Evolutionary conservation across 768 basidiomycete genomes (phyloP), one percentile per base, ranked within the genome.

Genomic region (Trichaptum fuscoviolaceum): DNA sequence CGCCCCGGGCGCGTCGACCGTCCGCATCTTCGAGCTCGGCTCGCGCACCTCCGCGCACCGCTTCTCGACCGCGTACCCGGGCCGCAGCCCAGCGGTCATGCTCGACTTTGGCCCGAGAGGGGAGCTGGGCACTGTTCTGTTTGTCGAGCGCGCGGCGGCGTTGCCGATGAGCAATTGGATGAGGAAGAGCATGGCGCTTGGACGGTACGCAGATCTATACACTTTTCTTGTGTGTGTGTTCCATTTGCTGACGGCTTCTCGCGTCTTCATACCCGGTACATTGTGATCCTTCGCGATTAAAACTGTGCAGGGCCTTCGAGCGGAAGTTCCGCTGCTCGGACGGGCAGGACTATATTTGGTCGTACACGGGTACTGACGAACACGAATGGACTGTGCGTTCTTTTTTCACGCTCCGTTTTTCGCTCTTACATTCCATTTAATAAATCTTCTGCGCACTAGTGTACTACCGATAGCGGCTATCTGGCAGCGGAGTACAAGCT

Each of bases 381-480:
- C 89, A 90, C 67, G 89, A 91, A 76, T 92, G 90, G 90, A 81
- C 89, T 73, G 90, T 92, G 74, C 73, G 90, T 82, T 64, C 35
- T 42, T 30, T 63, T 23, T 36, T 24, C 24, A 57, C 59, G 58
- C 30, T 58, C 30, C 30, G 30, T 8, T 2, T 30, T 30, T 30
- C 30, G 2, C 67, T 65, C 64, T 63, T n/a, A n/a, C n/a, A n/a
- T 65, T 71, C 30, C 26, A n/a, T n/a, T 62, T 26, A 34, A 35
- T 7, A 23, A n/a, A 15, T 15, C 57, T 34, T 58, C 24, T 58
- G 1, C 65, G 42, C 57, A 52, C 17, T 69, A 90, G 88, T 89
- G 87, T 68, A 79, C 84, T 58, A 79, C 80, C 62, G 79, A 79
- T 36, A 84, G 85, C 36, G 82, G 86, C 72, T 77, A 78, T 61